These are phyloP conservation scores for Artemisia annua DNA, from an alignment of 129 eudicot species.

Conservation along the genomic window DNA sequence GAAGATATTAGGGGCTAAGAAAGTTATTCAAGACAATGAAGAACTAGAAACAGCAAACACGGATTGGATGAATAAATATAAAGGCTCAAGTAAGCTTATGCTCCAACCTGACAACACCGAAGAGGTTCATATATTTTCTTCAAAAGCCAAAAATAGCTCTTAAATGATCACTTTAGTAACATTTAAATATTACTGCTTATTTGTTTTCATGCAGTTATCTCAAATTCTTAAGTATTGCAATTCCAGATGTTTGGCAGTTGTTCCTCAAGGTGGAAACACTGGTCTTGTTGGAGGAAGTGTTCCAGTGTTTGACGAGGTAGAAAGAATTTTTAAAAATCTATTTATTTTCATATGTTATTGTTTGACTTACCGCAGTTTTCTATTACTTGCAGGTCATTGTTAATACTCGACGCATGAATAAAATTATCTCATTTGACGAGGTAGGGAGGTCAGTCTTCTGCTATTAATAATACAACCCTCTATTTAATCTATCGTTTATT, in stretches of 20 bases:
- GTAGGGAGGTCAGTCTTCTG: constrained; percentile 52
- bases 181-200: constrained; percentile 8
- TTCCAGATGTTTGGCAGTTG: constrained; percentile 92
- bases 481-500: not conserved
- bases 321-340: no score
- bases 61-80: constrained; percentile 92
- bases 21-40: constrained; percentile 83
- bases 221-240: constrained; percentile 83
- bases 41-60: constrained; percentile 72
- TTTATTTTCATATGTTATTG: no score
- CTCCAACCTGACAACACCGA: constrained; percentile 76
- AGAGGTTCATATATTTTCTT: constrained; percentile 83
- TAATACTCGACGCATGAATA: constrained; percentile 71
- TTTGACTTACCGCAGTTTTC: not conserved
- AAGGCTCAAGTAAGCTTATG: constrained; percentile 92
- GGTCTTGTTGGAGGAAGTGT: constrained; percentile 99
- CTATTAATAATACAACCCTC: not conserved
- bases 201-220: constrained; percentile 64
- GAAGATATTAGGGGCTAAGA: constrained; percentile 65
- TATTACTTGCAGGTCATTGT: constrained; percentile 67
- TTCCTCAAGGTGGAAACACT: constrained; percentile 99
- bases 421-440: constrained; percentile 85
- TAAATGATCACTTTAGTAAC: constrained; percentile 7
- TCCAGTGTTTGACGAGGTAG: constrained; percentile 97
- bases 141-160: no score